These are phyloP conservation scores for Crithidia mellificae DNA, from an alignment of 208 protist species.

Conservation along the genomic window DNA sequence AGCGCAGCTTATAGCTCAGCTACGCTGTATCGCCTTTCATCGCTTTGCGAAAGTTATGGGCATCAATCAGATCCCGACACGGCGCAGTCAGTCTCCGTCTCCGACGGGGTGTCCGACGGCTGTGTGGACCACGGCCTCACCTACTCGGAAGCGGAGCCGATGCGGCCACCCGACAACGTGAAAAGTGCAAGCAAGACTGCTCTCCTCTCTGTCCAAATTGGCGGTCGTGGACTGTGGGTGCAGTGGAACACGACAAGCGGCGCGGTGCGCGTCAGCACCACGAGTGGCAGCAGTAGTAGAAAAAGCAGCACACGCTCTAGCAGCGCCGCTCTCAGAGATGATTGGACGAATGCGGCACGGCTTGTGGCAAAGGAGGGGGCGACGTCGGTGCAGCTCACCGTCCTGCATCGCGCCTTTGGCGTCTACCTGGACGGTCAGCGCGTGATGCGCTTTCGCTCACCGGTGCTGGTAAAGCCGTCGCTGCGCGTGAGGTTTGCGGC, in stretches of 20 bases:
- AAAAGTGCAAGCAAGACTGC: too few species aligned
- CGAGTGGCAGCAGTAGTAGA: too few species aligned
- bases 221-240: constrained; percentile 6
- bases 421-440: constrained; percentile 30
- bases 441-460: constrained; percentile 12
- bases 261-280: too few species aligned
- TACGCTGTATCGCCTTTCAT: too few species aligned
- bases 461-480: constrained; percentile 5
- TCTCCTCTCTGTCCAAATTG: constrained; percentile 2
- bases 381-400: constrained; percentile 20
- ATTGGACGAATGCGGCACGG: constrained; percentile 16
- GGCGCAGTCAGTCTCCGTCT: not conserved
- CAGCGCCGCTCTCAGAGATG: not conserved
- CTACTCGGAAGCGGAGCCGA: not conserved
- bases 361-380: constrained; percentile 8
- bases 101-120: not conserved
- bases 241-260: not conserved
- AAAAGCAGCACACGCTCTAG: too few species aligned
- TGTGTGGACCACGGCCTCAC: constrained; percentile 1
- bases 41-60: not conserved
- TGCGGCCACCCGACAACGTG: not conserved
- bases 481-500: constrained; percentile 12
- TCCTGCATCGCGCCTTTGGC: not conserved
- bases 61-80: not conserved
- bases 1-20: too few species aligned